Evolutionary conservation across 805 yeast genomes (phyloP), one percentile per base, ranked within the genome.

Genomic region (Candida piceae): DNA sequence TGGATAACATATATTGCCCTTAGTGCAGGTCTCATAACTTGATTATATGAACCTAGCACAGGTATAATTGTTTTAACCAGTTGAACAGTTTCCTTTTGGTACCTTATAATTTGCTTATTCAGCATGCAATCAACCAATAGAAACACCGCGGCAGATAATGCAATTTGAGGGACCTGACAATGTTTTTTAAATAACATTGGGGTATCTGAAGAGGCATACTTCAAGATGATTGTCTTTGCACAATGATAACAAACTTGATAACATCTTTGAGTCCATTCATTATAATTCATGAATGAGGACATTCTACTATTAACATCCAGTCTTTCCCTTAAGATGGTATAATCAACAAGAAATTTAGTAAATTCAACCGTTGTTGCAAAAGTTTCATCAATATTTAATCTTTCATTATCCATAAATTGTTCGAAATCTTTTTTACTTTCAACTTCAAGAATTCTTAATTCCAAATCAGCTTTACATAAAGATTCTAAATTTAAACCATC

Each of bases 1-100:
- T 53, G 55, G 5, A 57, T 40, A 19, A 57, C 53, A 32, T 54
- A 57, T 1, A 51, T 25, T 2, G 58, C 63, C n/a, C 63, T 43
- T 6, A 51, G 33, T 3, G 63, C 62, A 13, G 60, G 58, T 23
- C 60, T 46, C 33, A 55, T 44, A 4, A 50, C 42, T 13, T 40
- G 46, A 31, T 41, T 51, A 30, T 50, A 53, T 4, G 57, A 42
- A 10, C 47, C 44, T 13, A 58, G 40, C 4, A 52, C 41, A 4
- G 51, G 51, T 1, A 53, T 16, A 8, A 49, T 29, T 28, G 35
- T 42, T 13, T 36, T 39, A 4, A 49, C 55, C 3, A 49, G 30
- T 4, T 29, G 9, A 7, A 48, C 33, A 4, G 45, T 41, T 8
- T 47, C 31, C 16, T 39, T 47, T 21, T 45, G 49, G 28, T 45